Base-by-base conservation (phyloP, 371 early-diverging fungal species). In the Funneliformis caledonium region DNA sequence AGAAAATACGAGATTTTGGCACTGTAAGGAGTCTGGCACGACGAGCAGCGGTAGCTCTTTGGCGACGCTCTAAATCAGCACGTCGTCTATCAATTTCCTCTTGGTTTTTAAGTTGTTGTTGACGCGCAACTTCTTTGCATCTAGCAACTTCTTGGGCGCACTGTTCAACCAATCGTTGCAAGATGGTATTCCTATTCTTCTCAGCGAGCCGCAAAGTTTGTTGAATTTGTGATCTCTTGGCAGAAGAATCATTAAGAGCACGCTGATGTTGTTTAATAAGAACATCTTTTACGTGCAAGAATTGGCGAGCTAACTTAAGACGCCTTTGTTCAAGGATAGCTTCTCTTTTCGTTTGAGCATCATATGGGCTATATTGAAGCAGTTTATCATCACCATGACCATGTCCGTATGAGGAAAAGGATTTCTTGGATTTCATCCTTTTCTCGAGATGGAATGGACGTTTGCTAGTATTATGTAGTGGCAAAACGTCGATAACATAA, bases 41-140 rank as follows among this genome's bases (percentile, higher is more conserved):
- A 19, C 78, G 65, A 50, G 78, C 78, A 67, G 78, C 78, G 48
- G 78, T 78, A n/a, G 78, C 78, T 33, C 26, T 65, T 42, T 78
- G 78, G 1, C 78, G 78, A 52, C 78, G 65, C 33, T 78, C 78
- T 52, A 78, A 33, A 68, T 78, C 68, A 48, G 65, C 69, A 48
- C 78, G 65, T 37, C 78, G 65, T 33, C 78, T 37, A 78, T 78
- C 78, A 50, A 68, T 78, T 78, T 64, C 67, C 56, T 78, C 78
- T 65, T 78, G 78, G 50, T 68, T 78, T 42, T 78, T 78, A 22
- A 78, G 48, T 56, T 78, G 78, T 31, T 78, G 78, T 68, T 67
- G 65, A 33, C 78, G 65, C 14, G 78, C 78, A 37, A 78, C 78
- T 78, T 78, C 78, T 78, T 78, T 78, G 52, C 78, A 78, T 50